Evolutionary conservation across 805 yeast genomes (phyloP).

Genomic region (Yamadazyma akitaensis): DNA sequence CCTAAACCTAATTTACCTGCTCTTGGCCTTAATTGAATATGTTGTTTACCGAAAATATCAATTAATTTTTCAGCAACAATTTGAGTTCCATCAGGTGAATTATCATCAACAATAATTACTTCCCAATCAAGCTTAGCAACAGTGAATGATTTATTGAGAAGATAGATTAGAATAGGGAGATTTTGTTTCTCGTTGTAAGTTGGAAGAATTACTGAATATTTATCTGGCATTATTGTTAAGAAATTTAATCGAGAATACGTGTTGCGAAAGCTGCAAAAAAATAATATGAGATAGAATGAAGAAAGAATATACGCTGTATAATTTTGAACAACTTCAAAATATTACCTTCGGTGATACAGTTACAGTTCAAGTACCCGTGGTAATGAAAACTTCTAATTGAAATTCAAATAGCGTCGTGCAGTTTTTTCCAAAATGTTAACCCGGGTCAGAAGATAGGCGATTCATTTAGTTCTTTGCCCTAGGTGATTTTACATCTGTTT

Average conservation of each 20-base stretch:
- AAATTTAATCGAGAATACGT: background rate
- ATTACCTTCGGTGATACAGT: too few relatives aligned
- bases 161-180: constrained; percentile 65
- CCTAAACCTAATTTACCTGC: constrained; percentile 78
- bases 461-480: too few relatives aligned
- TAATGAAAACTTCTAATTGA: too few relatives aligned
- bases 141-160: constrained; percentile 64
- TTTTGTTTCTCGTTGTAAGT: constrained; percentile 70
- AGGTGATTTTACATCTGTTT: too few relatives aligned
- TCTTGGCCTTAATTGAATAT: constrained; percentile 63
- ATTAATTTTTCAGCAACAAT: constrained; percentile 62
- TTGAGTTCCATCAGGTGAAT: constrained; percentile 81
- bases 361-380: too few relatives aligned
- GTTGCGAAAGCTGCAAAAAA: background rate
- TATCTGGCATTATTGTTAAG: constrained; percentile 24
- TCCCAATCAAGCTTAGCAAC: constrained; percentile 66
- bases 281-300: background rate
- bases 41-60: constrained; percentile 54
- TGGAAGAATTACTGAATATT: constrained; percentile 73
- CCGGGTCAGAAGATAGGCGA: too few relatives aligned
- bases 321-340: too few relatives aligned
- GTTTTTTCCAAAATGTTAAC: too few relatives aligned
- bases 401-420: too few relatives aligned
- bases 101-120: constrained; percentile 72
- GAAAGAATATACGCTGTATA: too few relatives aligned